Conservation (phyloP, 2,329 filamentous ascomycete species). For the Diaporthe sp. region DNA sequence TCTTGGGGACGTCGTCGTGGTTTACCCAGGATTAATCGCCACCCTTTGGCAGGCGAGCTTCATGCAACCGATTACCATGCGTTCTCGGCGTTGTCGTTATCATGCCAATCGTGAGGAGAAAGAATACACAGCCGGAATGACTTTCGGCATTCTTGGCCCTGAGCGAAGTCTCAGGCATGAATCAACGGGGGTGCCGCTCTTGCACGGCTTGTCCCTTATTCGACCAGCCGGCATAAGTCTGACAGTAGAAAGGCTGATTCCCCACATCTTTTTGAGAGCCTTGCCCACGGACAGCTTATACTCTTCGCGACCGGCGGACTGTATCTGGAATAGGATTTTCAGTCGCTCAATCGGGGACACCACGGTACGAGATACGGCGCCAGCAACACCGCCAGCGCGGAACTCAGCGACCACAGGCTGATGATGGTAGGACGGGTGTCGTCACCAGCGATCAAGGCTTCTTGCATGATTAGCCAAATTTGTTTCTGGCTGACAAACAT, state of each 20-base stretch:
- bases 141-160: too few species aligned
- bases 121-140: too few species aligned
- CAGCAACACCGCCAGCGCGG: conserved; percentile 92
- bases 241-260: neutral
- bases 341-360: conserved; percentile 95
- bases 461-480: conserved; percentile 24
- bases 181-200: too few species aligned
- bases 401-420: conserved; percentile 91
- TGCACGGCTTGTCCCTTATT: too few species aligned
- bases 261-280: conserved; percentile 92
- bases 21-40: too few species aligned
- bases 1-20: too few species aligned
- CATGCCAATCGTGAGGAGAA: too few species aligned
- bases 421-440: conserved; percentile 34
- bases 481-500: conserved; percentile 68
- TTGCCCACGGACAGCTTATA: conserved; percentile 96
- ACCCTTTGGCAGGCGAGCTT: too few species aligned
- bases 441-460: neutral
- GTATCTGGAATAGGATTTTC: conserved; percentile 96
- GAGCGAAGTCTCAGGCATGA: too few species aligned
- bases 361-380: conserved; percentile 96
- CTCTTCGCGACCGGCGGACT: conserved; percentile 89
- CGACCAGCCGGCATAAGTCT: neutral
- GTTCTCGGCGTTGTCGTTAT: too few species aligned
- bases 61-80: too few species aligned